Percentiles rank a stretch among this genome's conserved stretches.
phyloP scores from a whole-genome alignment of 768 basidiomycete species.

The Mycena indigotica region DNA sequence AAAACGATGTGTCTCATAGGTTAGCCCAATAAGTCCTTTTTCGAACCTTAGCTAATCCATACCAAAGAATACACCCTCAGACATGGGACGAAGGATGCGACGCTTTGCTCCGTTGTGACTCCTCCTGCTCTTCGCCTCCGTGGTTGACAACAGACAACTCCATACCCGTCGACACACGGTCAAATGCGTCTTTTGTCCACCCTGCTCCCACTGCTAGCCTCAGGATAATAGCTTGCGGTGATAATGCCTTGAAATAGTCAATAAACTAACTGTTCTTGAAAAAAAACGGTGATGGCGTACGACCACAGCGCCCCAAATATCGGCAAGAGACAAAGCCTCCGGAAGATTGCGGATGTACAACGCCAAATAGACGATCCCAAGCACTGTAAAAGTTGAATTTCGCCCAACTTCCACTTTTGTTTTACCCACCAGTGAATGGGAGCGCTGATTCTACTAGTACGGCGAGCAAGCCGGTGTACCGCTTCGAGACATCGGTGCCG shows the following conservation, averaged over 20 bases:
- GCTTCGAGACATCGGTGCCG: constrained; percentile 22
- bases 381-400: constrained; percentile 8
- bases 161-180: constrained; percentile 7
- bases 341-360: constrained; percentile 33
- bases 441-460: constrained; percentile 36
- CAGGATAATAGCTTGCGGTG: constrained; percentile 17
- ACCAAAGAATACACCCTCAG: neutral
- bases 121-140: neutral
- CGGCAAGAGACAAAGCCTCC: constrained; percentile 22
- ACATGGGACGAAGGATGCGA: constrained; percentile 6
- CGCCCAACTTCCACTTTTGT: neutral
- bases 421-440: constrained; percentile 28
- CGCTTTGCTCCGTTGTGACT: neutral
- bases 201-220: constrained; percentile 13
- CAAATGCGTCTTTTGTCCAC: constrained; percentile 14
- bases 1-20: constrained; percentile 8
- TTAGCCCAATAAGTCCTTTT: too few relatives aligned
- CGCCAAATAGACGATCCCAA: constrained; percentile 34
- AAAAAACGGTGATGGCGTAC: too few relatives aligned
- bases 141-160: constrained; percentile 3
- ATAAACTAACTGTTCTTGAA: too few relatives aligned
- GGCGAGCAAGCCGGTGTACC: constrained; percentile 33
- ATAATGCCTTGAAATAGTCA: neutral
- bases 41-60: too few relatives aligned
- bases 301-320: too few relatives aligned